A percentile compares a stretch with the other conserved stretches of the same genome.
Evolutionary conservation across 1,284 basidiomycete species (phyloP).

Genomic region (Sporisorium exsertum): DNA sequence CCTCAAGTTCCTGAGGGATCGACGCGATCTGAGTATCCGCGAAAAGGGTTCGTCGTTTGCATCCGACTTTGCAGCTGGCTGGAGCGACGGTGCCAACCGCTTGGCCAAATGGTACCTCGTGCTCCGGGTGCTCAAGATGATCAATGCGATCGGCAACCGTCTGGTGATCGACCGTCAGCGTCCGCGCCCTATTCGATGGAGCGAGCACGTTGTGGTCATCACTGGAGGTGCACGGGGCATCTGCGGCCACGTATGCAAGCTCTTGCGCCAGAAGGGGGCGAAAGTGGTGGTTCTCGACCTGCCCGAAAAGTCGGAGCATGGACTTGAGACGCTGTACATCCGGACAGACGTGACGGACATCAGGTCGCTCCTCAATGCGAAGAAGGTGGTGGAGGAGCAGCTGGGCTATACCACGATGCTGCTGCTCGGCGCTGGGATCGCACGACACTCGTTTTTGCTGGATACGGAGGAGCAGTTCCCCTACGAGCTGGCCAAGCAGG

Average conservation of each 20-base stretch:
- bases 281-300: slow-evolving; percentile 53
- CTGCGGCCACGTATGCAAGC: slow-evolving; percentile 41
- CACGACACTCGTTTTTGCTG: slow-evolving; percentile 50
- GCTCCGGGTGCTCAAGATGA: slow-evolving; percentile 34
- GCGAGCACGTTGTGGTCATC: slow-evolving; percentile 56
- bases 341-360: slow-evolving; percentile 55
- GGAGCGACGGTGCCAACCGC: slow-evolving; percentile 22
- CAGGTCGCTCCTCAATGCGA: slow-evolving; percentile 45
- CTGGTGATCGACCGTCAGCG: slow-evolving; percentile 41
- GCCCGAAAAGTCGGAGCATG: slow-evolving; percentile 47
- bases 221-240: slow-evolving; percentile 58
- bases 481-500: slow-evolving; percentile 32
- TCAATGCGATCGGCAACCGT: slow-evolving; percentile 51
- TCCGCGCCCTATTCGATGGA: slow-evolving; percentile 40
- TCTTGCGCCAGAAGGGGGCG: slow-evolving; percentile 47
- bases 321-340: slow-evolving; percentile 48
- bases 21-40: slow-evolving; percentile 26
- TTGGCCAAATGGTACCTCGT: slow-evolving; percentile 36
- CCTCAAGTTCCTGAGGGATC: slow-evolving; percentile 19
- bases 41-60: slow-evolving; percentile 22
- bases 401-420: slow-evolving; percentile 54
- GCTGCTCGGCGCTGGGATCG: slow-evolving; percentile 51
- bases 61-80: slow-evolving; percentile 27
- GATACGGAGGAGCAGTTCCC: slow-evolving; percentile 55
- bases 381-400: slow-evolving; percentile 41